Conservation (phyloP, 306 rosid genomes). For the Castanea mollissima region DNA sequence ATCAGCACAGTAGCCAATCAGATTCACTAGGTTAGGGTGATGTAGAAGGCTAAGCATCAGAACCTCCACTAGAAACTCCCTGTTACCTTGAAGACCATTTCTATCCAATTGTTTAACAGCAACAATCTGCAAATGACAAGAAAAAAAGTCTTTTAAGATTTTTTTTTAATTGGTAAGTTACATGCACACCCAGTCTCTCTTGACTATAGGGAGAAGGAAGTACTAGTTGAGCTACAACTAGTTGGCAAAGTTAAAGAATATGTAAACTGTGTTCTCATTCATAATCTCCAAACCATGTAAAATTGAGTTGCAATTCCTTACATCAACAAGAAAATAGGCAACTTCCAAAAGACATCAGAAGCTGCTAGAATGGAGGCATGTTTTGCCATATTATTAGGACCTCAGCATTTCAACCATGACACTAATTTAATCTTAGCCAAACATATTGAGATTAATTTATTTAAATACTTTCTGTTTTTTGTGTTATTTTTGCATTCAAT, state of each 20-base stretch:
- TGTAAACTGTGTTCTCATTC: neutral
- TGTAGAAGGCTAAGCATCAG: conserved; percentile 95
- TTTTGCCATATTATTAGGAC: neutral
- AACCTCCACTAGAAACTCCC: conserved; percentile 92
- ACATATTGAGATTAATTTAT: neutral
- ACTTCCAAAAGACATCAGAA: neutral
- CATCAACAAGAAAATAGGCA: neutral
- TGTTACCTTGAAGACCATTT: conserved; percentile 90
- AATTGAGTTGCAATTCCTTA: neutral
- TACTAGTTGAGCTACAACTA: too few relatives aligned
- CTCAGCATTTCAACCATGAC: neutral
- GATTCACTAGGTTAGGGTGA: conserved; percentile 75
- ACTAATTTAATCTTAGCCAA: neutral
- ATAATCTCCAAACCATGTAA: neutral
- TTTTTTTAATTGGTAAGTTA: too few relatives aligned
- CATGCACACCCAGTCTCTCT: too few relatives aligned
- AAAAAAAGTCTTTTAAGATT: neutral
- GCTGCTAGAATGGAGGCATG: neutral
- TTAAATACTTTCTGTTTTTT: too few relatives aligned
- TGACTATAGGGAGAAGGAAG: too few relatives aligned
- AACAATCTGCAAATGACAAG: conserved; percentile 52
- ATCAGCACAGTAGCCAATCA: conserved; percentile 92
- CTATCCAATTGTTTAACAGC: conserved; percentile 94
- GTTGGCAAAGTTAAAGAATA: conserved; percentile 7
- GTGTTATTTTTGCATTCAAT: too few relatives aligned